Conservation (phyloP, 768 basidiomycete species). For the Krasilnikovozyma curviuscula region DNA sequence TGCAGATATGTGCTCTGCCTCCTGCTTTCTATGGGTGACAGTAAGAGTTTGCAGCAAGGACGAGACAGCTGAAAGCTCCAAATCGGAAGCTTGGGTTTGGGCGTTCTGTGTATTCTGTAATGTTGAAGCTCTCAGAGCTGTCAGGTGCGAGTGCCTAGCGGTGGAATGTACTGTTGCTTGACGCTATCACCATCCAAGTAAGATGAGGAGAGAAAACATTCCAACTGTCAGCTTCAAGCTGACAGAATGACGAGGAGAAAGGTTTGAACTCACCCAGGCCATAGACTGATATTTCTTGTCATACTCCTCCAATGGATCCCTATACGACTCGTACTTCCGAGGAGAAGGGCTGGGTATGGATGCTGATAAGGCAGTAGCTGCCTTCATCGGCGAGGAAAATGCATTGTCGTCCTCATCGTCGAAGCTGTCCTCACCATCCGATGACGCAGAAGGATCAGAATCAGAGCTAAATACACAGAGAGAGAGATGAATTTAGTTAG, state of each 20-base stretch:
- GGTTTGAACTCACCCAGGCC: not conserved
- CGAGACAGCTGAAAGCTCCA: slow-evolving; percentile 42
- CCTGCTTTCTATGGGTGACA: slow-evolving; percentile 17
- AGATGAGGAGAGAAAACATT: too few relatives aligned
- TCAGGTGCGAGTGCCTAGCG: not conserved
- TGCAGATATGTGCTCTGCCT: slow-evolving; percentile 30
- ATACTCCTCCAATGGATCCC: not conserved
- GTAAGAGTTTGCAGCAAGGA: slow-evolving; percentile 23
- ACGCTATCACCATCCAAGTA: not conserved
- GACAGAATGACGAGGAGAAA: too few relatives aligned
- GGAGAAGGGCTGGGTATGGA: not conserved
- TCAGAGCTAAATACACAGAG: too few relatives aligned
- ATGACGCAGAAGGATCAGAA: too few relatives aligned
- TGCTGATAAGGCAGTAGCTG: not conserved
- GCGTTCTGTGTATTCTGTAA: not conserved
- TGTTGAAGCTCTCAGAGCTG: not conserved
- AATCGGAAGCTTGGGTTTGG: not conserved
- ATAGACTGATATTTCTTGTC: not conserved
- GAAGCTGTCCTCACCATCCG: too few relatives aligned
- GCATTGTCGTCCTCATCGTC: not conserved
- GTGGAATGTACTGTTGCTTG: not conserved
- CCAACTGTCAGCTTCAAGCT: too few relatives aligned
- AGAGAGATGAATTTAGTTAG: too few relatives aligned
- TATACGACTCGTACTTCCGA: not conserved
- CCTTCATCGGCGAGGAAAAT: not conserved